A percentile compares a stretch with the other conserved stretches of the same genome.
phyloP scores from a whole-genome alignment of 2,329 filamentous ascomycete genomes.

The Aspergillus pseudonomiae region DNA sequence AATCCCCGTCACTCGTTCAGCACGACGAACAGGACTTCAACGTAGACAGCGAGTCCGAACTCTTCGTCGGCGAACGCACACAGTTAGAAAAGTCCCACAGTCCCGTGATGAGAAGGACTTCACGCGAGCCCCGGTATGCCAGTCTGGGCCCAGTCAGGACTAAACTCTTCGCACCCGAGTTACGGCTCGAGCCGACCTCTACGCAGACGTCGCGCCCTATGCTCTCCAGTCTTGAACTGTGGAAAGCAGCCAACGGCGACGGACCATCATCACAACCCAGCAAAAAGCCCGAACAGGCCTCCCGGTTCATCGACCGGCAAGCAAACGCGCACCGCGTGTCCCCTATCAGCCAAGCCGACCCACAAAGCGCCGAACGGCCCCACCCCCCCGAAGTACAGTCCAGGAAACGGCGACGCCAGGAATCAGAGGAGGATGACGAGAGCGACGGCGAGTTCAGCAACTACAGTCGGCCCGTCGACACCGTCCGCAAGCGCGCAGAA shows the following conservation, averaged over 20 bases:
- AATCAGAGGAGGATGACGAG: conserved; percentile 27
- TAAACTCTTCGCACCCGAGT: background rate
- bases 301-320: conserved; percentile 42
- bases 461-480: conserved; percentile 37
- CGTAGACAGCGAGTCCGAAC: conserved; percentile 18
- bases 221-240: conserved; percentile 10
- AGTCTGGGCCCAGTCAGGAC: background rate
- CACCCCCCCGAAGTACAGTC: conserved; percentile 4
- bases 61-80: conserved; percentile 14
- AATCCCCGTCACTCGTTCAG: conserved; percentile 15
- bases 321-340: conserved; percentile 36
- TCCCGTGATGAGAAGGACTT: conserved; percentile 13
- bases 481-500: conserved; percentile 36
- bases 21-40: conserved; percentile 16
- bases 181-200: background rate
- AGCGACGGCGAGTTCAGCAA: conserved; percentile 51
- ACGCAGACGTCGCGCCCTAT: background rate
- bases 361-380: conserved; percentile 20
- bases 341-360: conserved; percentile 32
- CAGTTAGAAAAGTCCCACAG: conserved; percentile 23
- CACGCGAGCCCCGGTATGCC: background rate
- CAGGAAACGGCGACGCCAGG: conserved; percentile 22
- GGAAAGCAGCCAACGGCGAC: conserved; percentile 8
- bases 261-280: background rate
- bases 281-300: background rate